phyloP scores from a whole-genome alignment of 75 land plant genomes.

The Pseudotsuga menziesii region DNA sequence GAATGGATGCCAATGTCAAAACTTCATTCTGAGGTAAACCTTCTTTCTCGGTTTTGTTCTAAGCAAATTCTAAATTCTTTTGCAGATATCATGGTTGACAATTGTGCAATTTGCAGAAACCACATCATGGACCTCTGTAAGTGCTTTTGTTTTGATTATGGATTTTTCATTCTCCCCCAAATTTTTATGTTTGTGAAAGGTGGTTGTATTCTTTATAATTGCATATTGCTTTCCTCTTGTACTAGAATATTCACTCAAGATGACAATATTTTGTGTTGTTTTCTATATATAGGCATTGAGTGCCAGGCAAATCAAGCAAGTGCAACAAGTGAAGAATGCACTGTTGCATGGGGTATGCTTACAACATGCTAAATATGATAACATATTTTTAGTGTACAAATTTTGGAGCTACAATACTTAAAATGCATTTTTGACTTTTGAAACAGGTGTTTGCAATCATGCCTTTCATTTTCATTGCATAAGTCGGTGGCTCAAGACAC shows the following conservation, averaged over 20 bases:
- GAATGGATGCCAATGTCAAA: too few relatives aligned
- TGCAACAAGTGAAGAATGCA: conserved; percentile 99
- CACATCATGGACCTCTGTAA: conserved; percentile 99
- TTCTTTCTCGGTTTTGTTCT: too few relatives aligned
- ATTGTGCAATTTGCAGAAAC: conserved; percentile 98
- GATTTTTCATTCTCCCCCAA: too few relatives aligned
- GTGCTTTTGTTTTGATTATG: conserved; percentile 2
- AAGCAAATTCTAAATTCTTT: background rate
- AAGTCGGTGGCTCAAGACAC: conserved; percentile 71
- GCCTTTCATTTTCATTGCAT: conserved; percentile 74
- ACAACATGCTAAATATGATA: too few relatives aligned
- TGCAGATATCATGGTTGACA: conserved; percentile 99
- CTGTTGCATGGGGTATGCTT: conserved; percentile 98
- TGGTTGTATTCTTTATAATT: too few relatives aligned
- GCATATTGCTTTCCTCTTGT: too few relatives aligned
- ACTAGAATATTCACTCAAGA: too few relatives aligned
- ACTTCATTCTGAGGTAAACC: too few relatives aligned
- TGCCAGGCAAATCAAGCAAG: conserved; percentile 99
- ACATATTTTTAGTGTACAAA: too few relatives aligned
- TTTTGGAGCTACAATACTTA: too few relatives aligned
- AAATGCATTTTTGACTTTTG: background rate
- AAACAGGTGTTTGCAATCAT: conserved; percentile 66
- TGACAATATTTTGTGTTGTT: too few relatives aligned
- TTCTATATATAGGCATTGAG: conserved; percentile 64
- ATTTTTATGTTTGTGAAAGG: too few relatives aligned